Evolutionary conservation across 208 protist species (phyloP).

Genomic region (Entamoeba invadens): DNA sequence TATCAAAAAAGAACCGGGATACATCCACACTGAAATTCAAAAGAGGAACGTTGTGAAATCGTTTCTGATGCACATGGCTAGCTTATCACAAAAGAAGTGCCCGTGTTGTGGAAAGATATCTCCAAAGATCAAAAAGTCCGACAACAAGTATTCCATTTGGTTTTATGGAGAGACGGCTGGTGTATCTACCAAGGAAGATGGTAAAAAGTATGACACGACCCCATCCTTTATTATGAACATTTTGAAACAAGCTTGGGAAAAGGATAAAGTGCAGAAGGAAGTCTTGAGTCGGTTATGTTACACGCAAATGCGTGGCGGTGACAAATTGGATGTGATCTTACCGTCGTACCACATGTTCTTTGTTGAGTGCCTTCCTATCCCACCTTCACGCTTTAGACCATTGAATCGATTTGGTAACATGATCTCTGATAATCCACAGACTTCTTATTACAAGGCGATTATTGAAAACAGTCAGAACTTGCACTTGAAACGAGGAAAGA

Average conservation of each 20-base stretch:
- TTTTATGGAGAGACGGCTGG: background rate
- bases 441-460: constrained; percentile 40
- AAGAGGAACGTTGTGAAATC: background rate
- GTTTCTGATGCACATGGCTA: background rate
- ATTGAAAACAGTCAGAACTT: constrained; percentile 28
- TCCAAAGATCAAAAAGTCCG: background rate
- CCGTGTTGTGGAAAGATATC: background rate
- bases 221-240: background rate
- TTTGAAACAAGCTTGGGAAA: background rate
- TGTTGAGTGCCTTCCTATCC: constrained; percentile 46
- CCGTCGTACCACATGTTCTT: constrained; percentile 46
- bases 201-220: background rate
- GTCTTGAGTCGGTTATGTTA: background rate
- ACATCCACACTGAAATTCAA: background rate
- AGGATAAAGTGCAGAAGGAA: background rate
- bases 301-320: background rate
- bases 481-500: constrained; percentile 3
- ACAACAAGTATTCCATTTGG: background rate
- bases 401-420: constrained; percentile 29
- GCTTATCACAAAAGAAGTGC: background rate
- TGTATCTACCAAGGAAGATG: background rate
- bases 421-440: constrained; percentile 48
- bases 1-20: background rate
- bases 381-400: constrained; percentile 52
- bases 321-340: background rate